Evolutionary conservation across 306 rosid genomes (phyloP), one percentile per base, ranked within the genome.

Genomic region (Casuarina cunninghamiana): DNA sequence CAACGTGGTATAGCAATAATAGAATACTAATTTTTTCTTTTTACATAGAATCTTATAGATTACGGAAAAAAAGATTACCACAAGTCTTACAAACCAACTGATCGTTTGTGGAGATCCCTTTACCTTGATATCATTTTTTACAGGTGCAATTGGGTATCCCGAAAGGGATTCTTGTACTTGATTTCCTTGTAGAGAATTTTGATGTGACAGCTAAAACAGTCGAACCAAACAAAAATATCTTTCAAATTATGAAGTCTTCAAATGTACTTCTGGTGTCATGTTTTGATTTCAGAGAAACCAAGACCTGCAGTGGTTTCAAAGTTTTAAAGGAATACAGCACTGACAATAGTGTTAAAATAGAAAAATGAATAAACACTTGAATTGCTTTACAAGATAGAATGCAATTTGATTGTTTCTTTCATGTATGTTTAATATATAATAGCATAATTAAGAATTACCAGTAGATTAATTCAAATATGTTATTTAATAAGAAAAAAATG

Each of bases 1-100:
- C 70, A 32, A 38, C 62, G 3, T 49, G 70, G 51, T 81, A 69
- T 67, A 67, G 75, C 72, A 49, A 51, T 69, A 67, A 45, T 62
- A 19, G 69, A 38, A 62, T 62, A 5, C 69, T 62, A 5, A 15
- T 4, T 13, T 9, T 62, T 62, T 54, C 49, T 79, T 69, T 19
- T 69, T 7, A 12, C 13, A 7, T 62, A 2, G 44, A 9, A 13
- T 62, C 37, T 44, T 62, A 10, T 12, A 37, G 3, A 62, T 62
- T 7, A n/a, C 37, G 5, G 12, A 12, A 12, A 37, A 62, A 13
- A 62, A 43, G 5, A 5, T 26, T 4, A 58, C 65, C 39, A 58
- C 38, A 58, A 58, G 39, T 58, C 10, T 32, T 21, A 58, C 12
- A 58, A 19, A 26, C 35, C 6, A 5, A 2, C 51, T 48, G 2